phyloP scores from a whole-genome alignment of 1,284 basidiomycete genomes.

The Mrakiaceae sp. region DNA sequence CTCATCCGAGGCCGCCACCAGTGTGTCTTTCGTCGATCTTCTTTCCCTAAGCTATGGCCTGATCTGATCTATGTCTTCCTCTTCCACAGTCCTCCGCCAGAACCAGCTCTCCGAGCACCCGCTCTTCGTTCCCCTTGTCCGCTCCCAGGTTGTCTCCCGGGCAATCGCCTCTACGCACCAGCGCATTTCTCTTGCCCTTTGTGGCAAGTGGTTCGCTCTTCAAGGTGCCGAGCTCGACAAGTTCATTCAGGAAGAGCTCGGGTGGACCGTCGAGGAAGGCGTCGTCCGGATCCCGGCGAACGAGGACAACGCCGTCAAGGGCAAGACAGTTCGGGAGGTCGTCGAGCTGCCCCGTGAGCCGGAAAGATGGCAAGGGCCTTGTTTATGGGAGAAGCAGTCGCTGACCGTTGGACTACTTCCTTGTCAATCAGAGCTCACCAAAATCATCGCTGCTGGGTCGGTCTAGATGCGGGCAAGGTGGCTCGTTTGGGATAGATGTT shows the following conservation, averaged over 20 bases:
- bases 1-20: constrained; percentile 30
- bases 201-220: constrained; percentile 32
- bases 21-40: constrained; percentile 19
- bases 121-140: constrained; percentile 25
- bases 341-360: constrained; percentile 76
- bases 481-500: too few relatives aligned
- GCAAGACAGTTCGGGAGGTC: constrained; percentile 82
- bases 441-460: too few relatives aligned
- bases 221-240: constrained; percentile 47
- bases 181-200: constrained; percentile 22
- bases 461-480: too few relatives aligned
- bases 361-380: too few relatives aligned
- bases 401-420: too few relatives aligned
- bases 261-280: constrained; percentile 61
- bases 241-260: constrained; percentile 53
- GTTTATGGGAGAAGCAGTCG: too few relatives aligned
- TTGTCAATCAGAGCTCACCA: too few relatives aligned
- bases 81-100: constrained; percentile 26
- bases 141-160: constrained; percentile 26
- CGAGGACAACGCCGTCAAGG: constrained; percentile 89
- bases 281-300: constrained; percentile 67
- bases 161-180: constrained; percentile 31
- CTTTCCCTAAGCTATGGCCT: neutral
- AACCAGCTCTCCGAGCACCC: constrained; percentile 30
- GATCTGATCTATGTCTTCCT: neutral